These are phyloP conservation scores for Mycena venus DNA, from an alignment of 768 basidiomycete genomes.

Conservation along the genomic window DNA sequence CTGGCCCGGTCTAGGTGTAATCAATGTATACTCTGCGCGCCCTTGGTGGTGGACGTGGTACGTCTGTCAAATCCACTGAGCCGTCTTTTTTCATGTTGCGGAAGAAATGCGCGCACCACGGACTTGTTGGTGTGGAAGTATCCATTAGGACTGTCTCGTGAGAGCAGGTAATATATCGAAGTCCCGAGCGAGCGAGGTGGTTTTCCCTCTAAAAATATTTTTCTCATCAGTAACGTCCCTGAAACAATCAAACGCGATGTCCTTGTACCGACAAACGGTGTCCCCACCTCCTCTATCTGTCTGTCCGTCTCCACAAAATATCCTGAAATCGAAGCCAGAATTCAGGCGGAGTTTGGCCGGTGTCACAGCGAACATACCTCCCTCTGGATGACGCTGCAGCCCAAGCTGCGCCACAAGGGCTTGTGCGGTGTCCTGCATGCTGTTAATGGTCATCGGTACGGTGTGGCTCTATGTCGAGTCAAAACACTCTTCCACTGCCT, in stretches of 20 bases:
- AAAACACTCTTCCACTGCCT: no score
- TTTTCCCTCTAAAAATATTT: conserved; percentile 17
- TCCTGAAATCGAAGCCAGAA: not conserved
- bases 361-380: not conserved
- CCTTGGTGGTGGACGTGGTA: conserved; percentile 68
- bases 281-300: not conserved
- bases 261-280: conserved; percentile 10
- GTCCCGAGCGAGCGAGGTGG: conserved; percentile 53
- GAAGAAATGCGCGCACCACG: conserved; percentile 45
- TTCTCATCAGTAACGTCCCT: not conserved
- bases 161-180: conserved; percentile 63
- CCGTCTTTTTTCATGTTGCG: not conserved
- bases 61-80: conserved; percentile 48
- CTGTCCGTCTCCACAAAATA: conserved; percentile 17
- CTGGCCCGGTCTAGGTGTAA: conserved; percentile 38
- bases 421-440: conserved; percentile 1
- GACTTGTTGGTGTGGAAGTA: conserved; percentile 64
- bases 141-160: conserved; percentile 53
- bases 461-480: no score
- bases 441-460: not conserved
- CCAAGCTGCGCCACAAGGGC: not conserved
- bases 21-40: conserved; percentile 64
- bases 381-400: conserved; percentile 5
- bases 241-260: not conserved
- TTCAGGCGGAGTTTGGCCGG: not conserved